Evolutionary conservation across 257 asterid species (phyloP).

Genomic region (Solanum rostratum): DNA sequence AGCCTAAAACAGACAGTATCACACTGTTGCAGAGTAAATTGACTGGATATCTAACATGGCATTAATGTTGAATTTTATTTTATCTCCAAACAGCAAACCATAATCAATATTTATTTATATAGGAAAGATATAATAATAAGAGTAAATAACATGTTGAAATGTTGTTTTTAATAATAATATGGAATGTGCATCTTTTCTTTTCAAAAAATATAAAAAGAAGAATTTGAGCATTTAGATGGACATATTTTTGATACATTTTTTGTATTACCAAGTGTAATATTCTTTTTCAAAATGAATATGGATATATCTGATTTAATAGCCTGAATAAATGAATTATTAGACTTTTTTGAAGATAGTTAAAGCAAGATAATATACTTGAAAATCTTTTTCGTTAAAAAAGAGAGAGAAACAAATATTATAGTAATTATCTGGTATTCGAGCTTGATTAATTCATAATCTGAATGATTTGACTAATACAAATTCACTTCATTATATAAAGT

Average conservation of each 20-base stretch:
- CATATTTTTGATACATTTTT: neutral
- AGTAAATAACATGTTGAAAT: too few species aligned
- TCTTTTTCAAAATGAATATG: neutral
- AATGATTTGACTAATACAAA: neutral
- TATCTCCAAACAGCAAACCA: conserved; percentile 21
- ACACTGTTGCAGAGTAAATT: too few species aligned
- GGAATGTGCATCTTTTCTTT: neutral
- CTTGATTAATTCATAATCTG: neutral
- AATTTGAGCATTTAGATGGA: neutral
- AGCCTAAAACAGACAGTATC: too few species aligned
- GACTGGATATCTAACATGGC: conserved; percentile 25
- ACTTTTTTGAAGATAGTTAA: neutral
- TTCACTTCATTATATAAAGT: neutral
- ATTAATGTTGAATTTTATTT: conserved; percentile 22
- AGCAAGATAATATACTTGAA: neutral
- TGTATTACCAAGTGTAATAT: neutral
- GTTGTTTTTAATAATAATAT: neutral
- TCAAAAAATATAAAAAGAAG: too few species aligned
- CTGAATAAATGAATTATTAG: neutral
- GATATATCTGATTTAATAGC: neutral
- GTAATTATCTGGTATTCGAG: neutral
- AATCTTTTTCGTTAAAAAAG: too few species aligned
- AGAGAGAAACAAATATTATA: neutral
- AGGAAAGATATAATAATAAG: too few species aligned
- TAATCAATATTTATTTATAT: conserved; percentile 26